Evolutionary conservation across 257 asterid species (phyloP).

Genomic region (Salvia splendens): DNA sequence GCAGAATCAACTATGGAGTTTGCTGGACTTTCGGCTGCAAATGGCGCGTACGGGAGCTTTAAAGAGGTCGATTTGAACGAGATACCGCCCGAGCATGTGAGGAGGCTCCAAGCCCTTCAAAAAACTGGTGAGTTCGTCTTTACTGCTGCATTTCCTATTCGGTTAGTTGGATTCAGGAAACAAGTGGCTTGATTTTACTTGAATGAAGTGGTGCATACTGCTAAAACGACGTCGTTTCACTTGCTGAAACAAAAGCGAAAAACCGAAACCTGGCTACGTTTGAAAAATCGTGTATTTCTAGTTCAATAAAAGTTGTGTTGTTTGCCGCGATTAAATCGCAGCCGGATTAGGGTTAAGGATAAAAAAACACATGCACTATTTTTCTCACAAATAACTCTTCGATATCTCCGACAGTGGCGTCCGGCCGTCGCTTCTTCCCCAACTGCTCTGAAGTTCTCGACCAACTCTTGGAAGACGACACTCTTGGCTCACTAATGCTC

Average conservation of each 20-base stretch:
- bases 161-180: neutral
- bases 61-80: constrained; percentile 70
- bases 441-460: constrained; percentile 81
- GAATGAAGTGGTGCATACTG: neutral
- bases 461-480: constrained; percentile 69
- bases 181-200: neutral
- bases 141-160: neutral
- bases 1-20: constrained; percentile 74
- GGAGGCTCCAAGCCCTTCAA: constrained; percentile 68
- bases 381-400: no score
- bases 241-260: no score
- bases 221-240: no score
- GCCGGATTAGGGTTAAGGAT: no score
- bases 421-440: constrained; percentile 75
- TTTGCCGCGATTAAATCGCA: no score
- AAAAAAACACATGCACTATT: no score
- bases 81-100: constrained; percentile 78
- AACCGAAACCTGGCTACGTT: no score
- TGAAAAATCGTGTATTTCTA: no score
- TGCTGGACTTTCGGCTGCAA: constrained; percentile 62
- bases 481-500: constrained; percentile 50
- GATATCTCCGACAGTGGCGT: constrained; percentile 47
- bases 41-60: constrained; percentile 45
- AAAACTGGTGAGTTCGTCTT: constrained; percentile 65
- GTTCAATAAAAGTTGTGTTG: no score